Evolutionary conservation across 108 stramenopile species (phyloP).

Genomic region (Pinguiococcus pyrenoidosus): DNA sequence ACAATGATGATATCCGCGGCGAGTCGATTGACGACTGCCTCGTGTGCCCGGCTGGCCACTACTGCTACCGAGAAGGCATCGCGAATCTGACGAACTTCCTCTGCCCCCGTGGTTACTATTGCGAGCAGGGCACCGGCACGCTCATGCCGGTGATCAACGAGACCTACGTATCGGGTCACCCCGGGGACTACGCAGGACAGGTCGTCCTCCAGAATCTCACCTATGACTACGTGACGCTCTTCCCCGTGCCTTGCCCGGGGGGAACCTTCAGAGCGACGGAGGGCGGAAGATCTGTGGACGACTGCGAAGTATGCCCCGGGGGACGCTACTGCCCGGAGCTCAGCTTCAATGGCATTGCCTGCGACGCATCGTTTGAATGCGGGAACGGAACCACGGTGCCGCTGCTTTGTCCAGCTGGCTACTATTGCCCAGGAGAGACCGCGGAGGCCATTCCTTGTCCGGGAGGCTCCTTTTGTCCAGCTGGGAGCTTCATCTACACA

Average conservation of each 20-base stretch:
- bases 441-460: conserved; percentile 10
- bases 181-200: neutral
- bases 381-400: neutral
- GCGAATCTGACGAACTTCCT: conserved; percentile 1
- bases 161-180: neutral
- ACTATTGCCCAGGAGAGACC: conserved; percentile 18
- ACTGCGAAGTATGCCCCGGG: conserved; percentile 21
- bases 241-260: conserved; percentile 22
- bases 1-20: conserved; percentile 8
- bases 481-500: no score
- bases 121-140: conserved; percentile 14
- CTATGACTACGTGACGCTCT: no score
- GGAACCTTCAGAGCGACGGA: conserved; percentile 21
- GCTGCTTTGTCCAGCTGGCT: conserved; percentile 10
- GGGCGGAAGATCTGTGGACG: conserved; percentile 7
- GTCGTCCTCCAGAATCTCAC: no score
- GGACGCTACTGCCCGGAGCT: conserved; percentile 15
- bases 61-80: conserved; percentile 14
- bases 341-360: neutral
- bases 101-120: conserved; percentile 16
- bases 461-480: neutral
- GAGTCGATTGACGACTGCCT: conserved; percentile 17
- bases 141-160: neutral
- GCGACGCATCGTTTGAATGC: neutral
- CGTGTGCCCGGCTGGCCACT: conserved; percentile 34